Evolutionary conservation across 2,329 filamentous ascomycete species (phyloP).

Genomic region (Fusarium fracticaudum): DNA sequence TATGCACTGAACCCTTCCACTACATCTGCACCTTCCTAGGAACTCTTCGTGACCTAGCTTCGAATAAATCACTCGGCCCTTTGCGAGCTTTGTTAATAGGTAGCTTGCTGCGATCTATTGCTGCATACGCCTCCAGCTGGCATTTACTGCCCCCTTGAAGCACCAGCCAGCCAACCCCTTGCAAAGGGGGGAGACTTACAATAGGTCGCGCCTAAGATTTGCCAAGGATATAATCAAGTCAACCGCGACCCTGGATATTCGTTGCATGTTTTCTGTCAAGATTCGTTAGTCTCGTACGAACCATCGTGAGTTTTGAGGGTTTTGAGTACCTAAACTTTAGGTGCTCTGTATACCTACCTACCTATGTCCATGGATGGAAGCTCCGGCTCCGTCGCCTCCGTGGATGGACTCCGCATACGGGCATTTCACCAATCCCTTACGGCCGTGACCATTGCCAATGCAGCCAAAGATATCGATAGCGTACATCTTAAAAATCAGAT

Average conservation of each 20-base stretch:
- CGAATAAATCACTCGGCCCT: background rate
- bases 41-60: background rate
- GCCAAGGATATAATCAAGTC: conserved; percentile 23
- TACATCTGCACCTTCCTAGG: background rate
- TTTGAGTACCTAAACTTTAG: background rate
- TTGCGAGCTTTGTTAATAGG: conserved; percentile 4
- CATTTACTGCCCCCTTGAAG: conserved; percentile 38
- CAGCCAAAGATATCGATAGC: conserved; percentile 21
- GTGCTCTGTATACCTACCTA: background rate
- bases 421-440: conserved; percentile 7
- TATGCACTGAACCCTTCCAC: background rate
- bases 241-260: background rate
- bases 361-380: background rate
- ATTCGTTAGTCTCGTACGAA: background rate
- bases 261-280: conserved; percentile 3
- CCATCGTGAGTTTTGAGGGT: background rate
- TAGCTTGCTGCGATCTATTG: conserved; percentile 6
- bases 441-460: conserved; percentile 20
- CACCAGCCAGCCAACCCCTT: conserved; percentile 31
- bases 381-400: conserved; percentile 18
- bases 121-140: conserved; percentile 30
- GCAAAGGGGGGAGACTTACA: conserved; percentile 30
- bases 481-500: conserved; percentile 1
- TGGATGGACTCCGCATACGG: conserved; percentile 15
- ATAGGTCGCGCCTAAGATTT: conserved; percentile 30